These are phyloP conservation scores for Clathrospora elynae DNA, from an alignment of 2,329 filamentous ascomycete genomes.

Conservation along the genomic window DNA sequence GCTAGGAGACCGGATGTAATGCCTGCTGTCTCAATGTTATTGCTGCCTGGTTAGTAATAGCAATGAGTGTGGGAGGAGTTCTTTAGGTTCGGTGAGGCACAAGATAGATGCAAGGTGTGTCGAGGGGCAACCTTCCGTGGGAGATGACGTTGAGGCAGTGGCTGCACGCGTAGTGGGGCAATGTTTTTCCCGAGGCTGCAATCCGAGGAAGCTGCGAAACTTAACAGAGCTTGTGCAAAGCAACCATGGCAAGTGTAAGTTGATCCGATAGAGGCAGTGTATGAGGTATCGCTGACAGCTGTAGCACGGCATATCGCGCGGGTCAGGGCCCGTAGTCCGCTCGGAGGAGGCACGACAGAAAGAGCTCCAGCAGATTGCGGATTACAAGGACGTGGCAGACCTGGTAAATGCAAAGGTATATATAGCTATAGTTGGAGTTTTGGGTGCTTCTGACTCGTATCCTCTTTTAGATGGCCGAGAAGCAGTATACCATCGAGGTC, in stretches of 20 bases:
- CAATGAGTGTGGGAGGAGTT: conserved; percentile 24
- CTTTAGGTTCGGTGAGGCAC: conserved; percentile 27
- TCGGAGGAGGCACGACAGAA: conserved; percentile 73
- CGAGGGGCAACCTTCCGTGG: conserved; percentile 20
- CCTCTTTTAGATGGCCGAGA: conserved; percentile 48
- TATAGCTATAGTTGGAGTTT: background rate
- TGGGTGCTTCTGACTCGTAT: conserved; percentile 1
- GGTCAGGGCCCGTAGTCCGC: conserved; percentile 56
- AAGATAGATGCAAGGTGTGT: conserved; percentile 18
- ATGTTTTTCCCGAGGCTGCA: conserved; percentile 31
- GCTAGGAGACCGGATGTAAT: conserved; percentile 15
- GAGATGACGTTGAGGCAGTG: conserved; percentile 27
- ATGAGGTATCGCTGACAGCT: conserved; percentile 19
- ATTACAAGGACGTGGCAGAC: conserved; percentile 74
- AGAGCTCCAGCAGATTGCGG: conserved; percentile 75
- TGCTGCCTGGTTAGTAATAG: conserved; percentile 44
- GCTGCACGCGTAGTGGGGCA: conserved; percentile 37
- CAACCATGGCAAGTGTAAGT: conserved; percentile 51
- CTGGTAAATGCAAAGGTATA: conserved; percentile 68
- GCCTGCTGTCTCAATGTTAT: conserved; percentile 30
- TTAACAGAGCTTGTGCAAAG: conserved; percentile 7
- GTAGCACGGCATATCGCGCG: conserved; percentile 83
- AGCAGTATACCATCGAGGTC: conserved; percentile 60
- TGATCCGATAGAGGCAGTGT: background rate
- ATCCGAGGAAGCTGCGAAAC: conserved; percentile 18